Percentiles rank a stretch among this genome's conserved stretches.
Conservation (phyloP, 352 stramenopile species). For the Pythium chondricola region DNA sequence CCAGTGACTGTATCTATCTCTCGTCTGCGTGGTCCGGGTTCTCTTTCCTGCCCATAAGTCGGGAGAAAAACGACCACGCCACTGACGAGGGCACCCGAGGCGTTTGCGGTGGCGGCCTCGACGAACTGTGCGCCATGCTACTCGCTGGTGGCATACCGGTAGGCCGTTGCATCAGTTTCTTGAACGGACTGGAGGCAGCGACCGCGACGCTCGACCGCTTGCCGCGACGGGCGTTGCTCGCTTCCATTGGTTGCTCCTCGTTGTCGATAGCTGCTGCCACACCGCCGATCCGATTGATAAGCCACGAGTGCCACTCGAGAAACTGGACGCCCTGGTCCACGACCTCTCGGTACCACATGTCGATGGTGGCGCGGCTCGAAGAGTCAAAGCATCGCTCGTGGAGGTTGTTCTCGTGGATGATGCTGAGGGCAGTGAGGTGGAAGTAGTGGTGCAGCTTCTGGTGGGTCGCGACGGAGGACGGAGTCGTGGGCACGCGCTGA, state of each 20-base stretch:
- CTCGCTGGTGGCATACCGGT: background rate
- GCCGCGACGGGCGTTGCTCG: background rate
- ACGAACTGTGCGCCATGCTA: slow-evolving; percentile 4
- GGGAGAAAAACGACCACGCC: slow-evolving; percentile 60
- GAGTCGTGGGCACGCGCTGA: slow-evolving; percentile 27
- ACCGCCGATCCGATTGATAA: slow-evolving; percentile 74
- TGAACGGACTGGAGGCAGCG: slow-evolving; percentile 16
- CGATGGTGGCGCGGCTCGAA: slow-evolving; percentile 77
- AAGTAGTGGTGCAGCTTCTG: slow-evolving; percentile 87
- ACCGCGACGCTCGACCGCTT: background rate
- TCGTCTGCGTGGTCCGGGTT: slow-evolving; percentile 2
- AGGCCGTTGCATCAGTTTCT: slow-evolving; percentile 6
- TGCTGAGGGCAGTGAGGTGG: slow-evolving; percentile 78
- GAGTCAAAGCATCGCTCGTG: slow-evolving; percentile 74
- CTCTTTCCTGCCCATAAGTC: slow-evolving; percentile 35
- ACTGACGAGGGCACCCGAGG: slow-evolving; percentile 50
- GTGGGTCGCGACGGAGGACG: slow-evolving; percentile 64
- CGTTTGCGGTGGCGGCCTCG: slow-evolving; percentile 3
- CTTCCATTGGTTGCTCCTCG: too few species aligned
- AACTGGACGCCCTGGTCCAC: slow-evolving; percentile 64
- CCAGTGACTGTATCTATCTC: too few species aligned
- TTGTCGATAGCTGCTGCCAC: slow-evolving; percentile 45
- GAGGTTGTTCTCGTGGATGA: slow-evolving; percentile 83
- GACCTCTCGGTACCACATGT: slow-evolving; percentile 81
- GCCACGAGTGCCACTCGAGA: slow-evolving; percentile 75